Evolutionary conservation across 352 stramenopile genomes (phyloP).

Genomic region (Phytopythium vexans): DNA sequence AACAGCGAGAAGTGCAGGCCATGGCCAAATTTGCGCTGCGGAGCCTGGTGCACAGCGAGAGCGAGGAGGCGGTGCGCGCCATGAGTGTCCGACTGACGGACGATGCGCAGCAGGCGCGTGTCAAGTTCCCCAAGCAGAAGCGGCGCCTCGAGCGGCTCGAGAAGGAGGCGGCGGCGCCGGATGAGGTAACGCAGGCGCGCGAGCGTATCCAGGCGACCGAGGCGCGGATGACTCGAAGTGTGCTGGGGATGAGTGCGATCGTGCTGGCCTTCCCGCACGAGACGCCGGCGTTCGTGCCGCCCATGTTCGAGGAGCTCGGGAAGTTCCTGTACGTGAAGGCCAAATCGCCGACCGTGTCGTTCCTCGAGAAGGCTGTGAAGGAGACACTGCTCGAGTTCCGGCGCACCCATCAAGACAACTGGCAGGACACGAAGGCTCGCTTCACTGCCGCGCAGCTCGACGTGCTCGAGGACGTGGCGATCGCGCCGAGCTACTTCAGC

Average conservation of each 20-base stretch:
- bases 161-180: constrained; percentile 17
- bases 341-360: constrained; percentile 49
- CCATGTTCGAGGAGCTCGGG: constrained; percentile 71
- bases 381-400: constrained; percentile 83
- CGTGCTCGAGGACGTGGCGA: constrained; percentile 74
- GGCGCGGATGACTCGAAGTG: constrained; percentile 53
- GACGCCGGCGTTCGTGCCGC: constrained; percentile 59
- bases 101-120: constrained; percentile 33
- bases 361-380: constrained; percentile 70
- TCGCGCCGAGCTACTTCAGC: constrained; percentile 73
- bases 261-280: constrained; percentile 79
- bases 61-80: constrained; percentile 21
- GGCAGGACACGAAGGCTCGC: constrained; percentile 63
- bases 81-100: constrained; percentile 38
- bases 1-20: constrained; percentile 75
- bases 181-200: constrained; percentile 32
- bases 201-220: constrained; percentile 44
- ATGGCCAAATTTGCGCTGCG: constrained; percentile 77
- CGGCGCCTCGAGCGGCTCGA: constrained; percentile 48
- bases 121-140: constrained; percentile 57
- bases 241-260: constrained; percentile 66
- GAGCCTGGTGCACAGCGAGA: constrained; percentile 59
- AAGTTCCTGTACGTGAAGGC: constrained; percentile 68
- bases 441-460: constrained; percentile 62
- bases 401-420: constrained; percentile 82